A percentile compares a stretch with the other conserved stretches of the same genome.
Conservation (phyloP, 257 asterid species). For the Penstemon eatonii region DNA sequence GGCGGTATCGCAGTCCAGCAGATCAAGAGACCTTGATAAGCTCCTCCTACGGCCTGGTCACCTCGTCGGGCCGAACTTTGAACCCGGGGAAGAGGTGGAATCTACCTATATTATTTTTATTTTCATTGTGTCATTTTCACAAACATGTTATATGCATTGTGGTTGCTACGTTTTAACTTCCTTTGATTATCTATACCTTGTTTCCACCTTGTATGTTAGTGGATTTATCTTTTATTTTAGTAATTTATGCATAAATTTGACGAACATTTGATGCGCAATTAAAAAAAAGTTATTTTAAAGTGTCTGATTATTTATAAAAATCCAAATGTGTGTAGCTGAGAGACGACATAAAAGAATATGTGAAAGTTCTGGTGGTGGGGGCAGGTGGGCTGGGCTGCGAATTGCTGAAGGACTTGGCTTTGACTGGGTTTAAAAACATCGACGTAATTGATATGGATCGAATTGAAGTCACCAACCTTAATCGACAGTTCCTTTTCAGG, state of each 20-base stretch:
- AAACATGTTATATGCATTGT: slow-evolving; percentile 24
- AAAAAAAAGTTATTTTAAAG: neutral
- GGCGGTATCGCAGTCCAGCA: slow-evolving; percentile 78
- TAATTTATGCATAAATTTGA: slow-evolving; percentile 1
- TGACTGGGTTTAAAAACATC: slow-evolving; percentile 78
- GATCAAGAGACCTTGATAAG: slow-evolving; percentile 96
- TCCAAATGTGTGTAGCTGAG: slow-evolving; percentile 52
- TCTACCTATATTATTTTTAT: neutral
- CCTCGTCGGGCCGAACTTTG: slow-evolving; percentile 72
- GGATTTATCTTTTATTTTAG: slow-evolving; percentile 5
- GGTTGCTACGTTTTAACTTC: slow-evolving; percentile 1
- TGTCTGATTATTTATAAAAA: slow-evolving; percentile 20
- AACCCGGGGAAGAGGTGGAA: slow-evolving; percentile 69
- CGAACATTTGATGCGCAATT: slow-evolving; percentile 23
- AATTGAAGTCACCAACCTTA: slow-evolving; percentile 91
- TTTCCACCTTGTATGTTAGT: neutral
- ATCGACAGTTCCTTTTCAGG: slow-evolving; percentile 98
- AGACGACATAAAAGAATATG: slow-evolving; percentile 76
- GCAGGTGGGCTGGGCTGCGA: slow-evolving; percentile 99
- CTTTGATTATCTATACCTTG: slow-evolving; percentile 18
- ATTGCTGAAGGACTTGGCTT: slow-evolving; percentile 91
- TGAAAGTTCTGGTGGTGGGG: slow-evolving; percentile 86
- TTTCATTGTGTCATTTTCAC: slow-evolving; percentile 21
- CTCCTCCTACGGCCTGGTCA: slow-evolving; percentile 89
- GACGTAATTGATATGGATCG: slow-evolving; percentile 98